Evolutionary conservation across 371 early-diverging fungal genomes (phyloP).

Genomic region (Apophysomyces variabilis): DNA sequence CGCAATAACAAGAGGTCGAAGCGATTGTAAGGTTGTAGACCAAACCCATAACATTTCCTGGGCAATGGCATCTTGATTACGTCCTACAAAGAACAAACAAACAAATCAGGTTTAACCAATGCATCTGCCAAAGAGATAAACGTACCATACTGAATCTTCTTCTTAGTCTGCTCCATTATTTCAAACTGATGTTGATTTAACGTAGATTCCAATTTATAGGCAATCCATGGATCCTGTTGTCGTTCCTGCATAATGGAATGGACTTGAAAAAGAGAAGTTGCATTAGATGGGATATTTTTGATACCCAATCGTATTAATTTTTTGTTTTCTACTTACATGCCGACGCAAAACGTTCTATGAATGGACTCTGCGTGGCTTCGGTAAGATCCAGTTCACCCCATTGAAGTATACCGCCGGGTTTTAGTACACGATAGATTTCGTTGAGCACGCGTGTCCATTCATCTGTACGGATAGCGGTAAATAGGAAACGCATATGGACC

Average conservation of each 20-base stretch:
- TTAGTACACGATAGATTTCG: constrained; percentile 50
- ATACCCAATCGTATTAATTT: neutral
- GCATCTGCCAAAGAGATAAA: neutral
- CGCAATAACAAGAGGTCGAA: constrained; percentile 37
- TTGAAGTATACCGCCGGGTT: constrained; percentile 50
- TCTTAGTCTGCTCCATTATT: constrained; percentile 25
- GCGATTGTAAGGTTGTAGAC: constrained; percentile 39
- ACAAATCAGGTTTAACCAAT: neutral
- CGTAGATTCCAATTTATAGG: constrained; percentile 29
- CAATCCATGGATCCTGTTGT: constrained; percentile 43
- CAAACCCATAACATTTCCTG: constrained; percentile 46
- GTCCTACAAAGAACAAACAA: neutral
- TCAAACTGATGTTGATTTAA: constrained; percentile 31
- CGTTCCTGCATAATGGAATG: constrained; percentile 32
- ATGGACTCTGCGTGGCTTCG: constrained; percentile 18
- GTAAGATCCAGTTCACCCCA: constrained; percentile 51
- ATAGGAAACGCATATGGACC: constrained; percentile 51
- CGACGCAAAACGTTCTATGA: constrained; percentile 13
- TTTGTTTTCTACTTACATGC: constrained; percentile 17
- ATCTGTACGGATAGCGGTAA: constrained; percentile 29
- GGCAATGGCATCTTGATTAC: constrained; percentile 28
- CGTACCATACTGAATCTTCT: constrained; percentile 35
- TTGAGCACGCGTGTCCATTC: constrained; percentile 44
- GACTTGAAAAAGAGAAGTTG: constrained; percentile 25
- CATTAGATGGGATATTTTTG: neutral